Conservation (phyloP, 805 yeast genomes). For the Allodekkera sacchari region DNA sequence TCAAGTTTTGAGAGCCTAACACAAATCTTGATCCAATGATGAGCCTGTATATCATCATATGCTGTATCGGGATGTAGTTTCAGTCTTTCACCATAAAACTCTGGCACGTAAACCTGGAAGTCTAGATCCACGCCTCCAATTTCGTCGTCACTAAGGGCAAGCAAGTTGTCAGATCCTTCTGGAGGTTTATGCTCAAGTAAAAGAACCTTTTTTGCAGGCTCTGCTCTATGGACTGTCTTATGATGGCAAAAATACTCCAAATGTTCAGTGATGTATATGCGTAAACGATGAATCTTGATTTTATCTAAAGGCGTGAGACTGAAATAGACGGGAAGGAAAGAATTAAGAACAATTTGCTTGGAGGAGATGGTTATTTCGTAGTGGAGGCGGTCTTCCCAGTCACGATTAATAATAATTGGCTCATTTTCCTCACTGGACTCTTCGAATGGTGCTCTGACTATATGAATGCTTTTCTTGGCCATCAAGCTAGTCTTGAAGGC, state of each 20-base stretch:
- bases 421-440: slow-evolving; percentile 81
- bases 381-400: slow-evolving; percentile 88
- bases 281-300: slow-evolving; percentile 74
- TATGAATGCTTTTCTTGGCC: slow-evolving; percentile 53
- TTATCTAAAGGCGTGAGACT: slow-evolving; percentile 81
- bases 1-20: slow-evolving; percentile 67
- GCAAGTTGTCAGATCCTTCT: slow-evolving; percentile 37
- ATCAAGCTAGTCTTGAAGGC: slow-evolving; percentile 72
- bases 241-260: slow-evolving; percentile 82
- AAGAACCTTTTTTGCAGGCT: slow-evolving; percentile 76
- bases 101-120: slow-evolving; percentile 81
- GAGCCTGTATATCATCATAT: slow-evolving; percentile 69
- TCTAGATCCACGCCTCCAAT: slow-evolving; percentile 72
- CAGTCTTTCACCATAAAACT: slow-evolving; percentile 45
- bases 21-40: slow-evolving; percentile 93
- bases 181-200: slow-evolving; percentile 73
- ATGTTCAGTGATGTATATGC: slow-evolving; percentile 82
- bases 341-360: slow-evolving; percentile 77
- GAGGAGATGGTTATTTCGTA: slow-evolving; percentile 90
- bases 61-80: slow-evolving; percentile 81
- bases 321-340: slow-evolving; percentile 77
- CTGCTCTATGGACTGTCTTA: slow-evolving; percentile 84
- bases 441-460: slow-evolving; percentile 73
- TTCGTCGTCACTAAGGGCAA: slow-evolving; percentile 38
- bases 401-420: slow-evolving; percentile 82